A percentile compares a stretch with the other conserved stretches of the same genome.
Evolutionary conservation across 176 grass and related monocot genomes (phyloP).

Genomic region (Coix lacrymajobi): DNA sequence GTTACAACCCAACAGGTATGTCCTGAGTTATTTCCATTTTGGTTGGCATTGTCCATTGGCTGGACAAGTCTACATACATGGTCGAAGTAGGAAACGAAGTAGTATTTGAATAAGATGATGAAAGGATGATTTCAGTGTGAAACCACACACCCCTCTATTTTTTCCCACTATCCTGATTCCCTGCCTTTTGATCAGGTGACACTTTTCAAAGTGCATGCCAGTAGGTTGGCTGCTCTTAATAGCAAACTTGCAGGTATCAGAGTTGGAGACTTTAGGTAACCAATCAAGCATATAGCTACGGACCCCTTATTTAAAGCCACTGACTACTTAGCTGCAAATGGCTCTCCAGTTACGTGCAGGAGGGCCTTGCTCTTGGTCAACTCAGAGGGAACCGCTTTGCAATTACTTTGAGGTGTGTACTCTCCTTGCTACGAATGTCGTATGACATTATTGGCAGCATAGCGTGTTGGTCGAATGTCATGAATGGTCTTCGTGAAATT

Average conservation of each 20-base stretch:
- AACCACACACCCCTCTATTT: too few species aligned
- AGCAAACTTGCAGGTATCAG: slow-evolving; percentile 72
- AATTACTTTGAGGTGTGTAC: slow-evolving; percentile 69
- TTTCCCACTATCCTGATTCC: slow-evolving; percentile 7
- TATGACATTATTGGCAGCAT: not conserved
- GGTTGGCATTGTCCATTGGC: not conserved
- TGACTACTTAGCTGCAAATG: slow-evolving; percentile 19
- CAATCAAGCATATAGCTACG: slow-evolving; percentile 19
- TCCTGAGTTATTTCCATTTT: not conserved
- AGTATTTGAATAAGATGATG: not conserved
- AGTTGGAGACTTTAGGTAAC: slow-evolving; percentile 91
- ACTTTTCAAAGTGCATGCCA: slow-evolving; percentile 77
- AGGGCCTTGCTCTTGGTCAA: slow-evolving; percentile 80
- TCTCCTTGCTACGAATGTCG: not conserved
- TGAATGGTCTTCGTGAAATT: not conserved
- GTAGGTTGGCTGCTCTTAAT: slow-evolving; percentile 75
- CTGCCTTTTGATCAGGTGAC: slow-evolving; percentile 60
- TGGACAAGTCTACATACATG: not conserved
- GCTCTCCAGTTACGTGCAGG: slow-evolving; percentile 60
- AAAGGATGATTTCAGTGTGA: not conserved
- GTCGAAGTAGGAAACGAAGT: not conserved
- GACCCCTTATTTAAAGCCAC: not conserved
- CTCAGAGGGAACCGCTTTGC: slow-evolving; percentile 80
- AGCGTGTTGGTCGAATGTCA: not conserved
- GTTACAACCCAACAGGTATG: slow-evolving; percentile 77